These are phyloP conservation scores for Alnus glutinosa DNA, from an alignment of 306 rosid species.

Conservation along the genomic window DNA sequence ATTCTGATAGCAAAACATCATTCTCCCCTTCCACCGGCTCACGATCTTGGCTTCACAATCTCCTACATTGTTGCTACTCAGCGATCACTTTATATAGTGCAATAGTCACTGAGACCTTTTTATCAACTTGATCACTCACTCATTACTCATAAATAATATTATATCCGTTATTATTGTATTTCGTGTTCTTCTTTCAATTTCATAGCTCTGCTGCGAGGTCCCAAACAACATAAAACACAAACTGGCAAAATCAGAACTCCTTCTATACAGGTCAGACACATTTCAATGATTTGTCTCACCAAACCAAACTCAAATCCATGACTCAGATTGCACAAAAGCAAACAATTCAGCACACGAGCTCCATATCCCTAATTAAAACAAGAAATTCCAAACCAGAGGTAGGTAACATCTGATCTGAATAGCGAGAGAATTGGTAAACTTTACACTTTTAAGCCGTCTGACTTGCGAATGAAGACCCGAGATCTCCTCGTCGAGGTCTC, in stretches of 20 bases:
- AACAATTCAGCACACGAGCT: background rate
- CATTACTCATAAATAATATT: background rate
- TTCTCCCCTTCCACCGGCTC: background rate
- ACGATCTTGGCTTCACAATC: background rate
- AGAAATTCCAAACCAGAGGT: too few relatives aligned
- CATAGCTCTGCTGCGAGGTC: background rate
- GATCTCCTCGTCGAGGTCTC: slow-evolving; percentile 36
- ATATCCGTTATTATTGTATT: background rate
- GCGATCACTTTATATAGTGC: background rate
- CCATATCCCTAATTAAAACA: background rate
- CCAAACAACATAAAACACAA: background rate
- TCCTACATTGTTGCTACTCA: background rate
- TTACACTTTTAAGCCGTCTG: slow-evolving; percentile 32
- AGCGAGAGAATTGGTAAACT: background rate
- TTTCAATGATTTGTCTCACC: background rate
- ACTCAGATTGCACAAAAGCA: background rate
- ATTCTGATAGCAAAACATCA: too few relatives aligned
- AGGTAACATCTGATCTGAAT: too few relatives aligned
- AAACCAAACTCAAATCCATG: background rate
- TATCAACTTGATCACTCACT: background rate
- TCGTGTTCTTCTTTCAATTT: background rate
- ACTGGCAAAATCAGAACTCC: background rate
- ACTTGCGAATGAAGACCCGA: slow-evolving; percentile 39
- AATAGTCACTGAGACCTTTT: background rate
- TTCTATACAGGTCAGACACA: background rate